These are phyloP conservation scores for Anacardium occidentale DNA, from an alignment of 345 rosid species.

Conservation along the genomic window DNA sequence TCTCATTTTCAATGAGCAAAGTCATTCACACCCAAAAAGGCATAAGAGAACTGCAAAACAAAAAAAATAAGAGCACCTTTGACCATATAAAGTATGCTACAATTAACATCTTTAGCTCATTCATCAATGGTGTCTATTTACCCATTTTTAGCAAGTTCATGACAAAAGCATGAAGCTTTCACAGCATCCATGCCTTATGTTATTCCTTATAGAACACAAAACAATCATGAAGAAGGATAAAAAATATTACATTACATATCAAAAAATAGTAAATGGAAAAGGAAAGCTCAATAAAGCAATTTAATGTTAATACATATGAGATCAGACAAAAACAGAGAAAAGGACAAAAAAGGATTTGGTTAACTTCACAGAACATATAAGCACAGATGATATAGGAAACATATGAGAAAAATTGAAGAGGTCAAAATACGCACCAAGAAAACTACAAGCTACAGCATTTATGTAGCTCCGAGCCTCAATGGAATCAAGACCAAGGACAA, in stretches of 20 bases:
- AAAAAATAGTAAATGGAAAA: no score
- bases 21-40: not conserved
- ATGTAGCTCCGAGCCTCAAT: slow-evolving; percentile 94
- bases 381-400: not conserved
- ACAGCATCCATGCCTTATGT: not conserved
- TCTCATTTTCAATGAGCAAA: not conserved
- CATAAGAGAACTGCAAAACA: not conserved
- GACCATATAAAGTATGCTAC: not conserved
- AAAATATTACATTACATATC: no score
- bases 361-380: not conserved
- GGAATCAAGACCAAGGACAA: slow-evolving; percentile 96
- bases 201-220: not conserved
- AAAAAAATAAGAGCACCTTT: not conserved
- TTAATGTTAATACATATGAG: not conserved
- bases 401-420: not conserved
- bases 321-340: not conserved
- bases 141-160: not conserved
- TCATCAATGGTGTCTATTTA: not conserved
- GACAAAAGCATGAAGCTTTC: not conserved
- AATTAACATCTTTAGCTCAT: not conserved
- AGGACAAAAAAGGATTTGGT: not conserved
- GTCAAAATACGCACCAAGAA: slow-evolving; percentile 66
- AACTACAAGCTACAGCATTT: slow-evolving; percentile 87
- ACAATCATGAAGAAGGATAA: no score
- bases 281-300: not conserved